phyloP scores from a whole-genome alignment of 1,284 basidiomycete genomes.

The Trichosporon sp. region DNA sequence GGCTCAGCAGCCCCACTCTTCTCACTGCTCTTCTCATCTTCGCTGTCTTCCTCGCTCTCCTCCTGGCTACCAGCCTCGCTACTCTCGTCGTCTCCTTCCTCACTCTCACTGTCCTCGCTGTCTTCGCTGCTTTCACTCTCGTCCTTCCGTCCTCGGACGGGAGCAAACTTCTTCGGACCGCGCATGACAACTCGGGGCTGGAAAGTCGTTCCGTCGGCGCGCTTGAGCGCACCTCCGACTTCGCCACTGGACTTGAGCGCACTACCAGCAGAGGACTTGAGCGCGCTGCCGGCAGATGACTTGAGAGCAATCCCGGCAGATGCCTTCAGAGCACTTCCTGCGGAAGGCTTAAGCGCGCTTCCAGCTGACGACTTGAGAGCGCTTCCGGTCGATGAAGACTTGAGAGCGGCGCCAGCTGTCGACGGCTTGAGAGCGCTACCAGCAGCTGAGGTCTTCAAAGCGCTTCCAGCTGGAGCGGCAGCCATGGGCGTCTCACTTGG shows the following conservation, averaged over 20 bases:
- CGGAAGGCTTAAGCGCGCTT: constrained; percentile 12
- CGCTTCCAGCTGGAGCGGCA: not conserved
- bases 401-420: constrained; percentile 20
- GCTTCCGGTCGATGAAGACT: constrained; percentile 18
- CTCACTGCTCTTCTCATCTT: constrained; percentile 36
- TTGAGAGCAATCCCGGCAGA: constrained; percentile 9
- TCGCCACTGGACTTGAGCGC: not conserved
- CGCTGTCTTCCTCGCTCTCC: constrained; percentile 28
- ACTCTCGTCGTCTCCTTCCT: constrained; percentile 35
- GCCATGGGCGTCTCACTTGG: not conserved
- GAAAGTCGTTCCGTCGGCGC: constrained; percentile 37
- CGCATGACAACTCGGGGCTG: constrained; percentile 42
- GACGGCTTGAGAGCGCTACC: constrained; percentile 22
- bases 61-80: constrained; percentile 32
- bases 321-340: constrained; percentile 22
- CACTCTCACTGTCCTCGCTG: constrained; percentile 17
- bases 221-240: constrained; percentile 27
- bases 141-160: constrained; percentile 24
- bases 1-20: constrained; percentile 28
- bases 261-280: constrained; percentile 30
- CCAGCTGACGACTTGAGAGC: constrained; percentile 26
- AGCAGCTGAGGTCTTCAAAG: not conserved
- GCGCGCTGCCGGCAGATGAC: constrained; percentile 33
- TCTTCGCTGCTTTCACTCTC: constrained; percentile 37
- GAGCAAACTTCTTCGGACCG: constrained; percentile 36